These are phyloP conservation scores for Prunus armeniaca DNA, from an alignment of 306 rosid genomes.

Conservation along the genomic window DNA sequence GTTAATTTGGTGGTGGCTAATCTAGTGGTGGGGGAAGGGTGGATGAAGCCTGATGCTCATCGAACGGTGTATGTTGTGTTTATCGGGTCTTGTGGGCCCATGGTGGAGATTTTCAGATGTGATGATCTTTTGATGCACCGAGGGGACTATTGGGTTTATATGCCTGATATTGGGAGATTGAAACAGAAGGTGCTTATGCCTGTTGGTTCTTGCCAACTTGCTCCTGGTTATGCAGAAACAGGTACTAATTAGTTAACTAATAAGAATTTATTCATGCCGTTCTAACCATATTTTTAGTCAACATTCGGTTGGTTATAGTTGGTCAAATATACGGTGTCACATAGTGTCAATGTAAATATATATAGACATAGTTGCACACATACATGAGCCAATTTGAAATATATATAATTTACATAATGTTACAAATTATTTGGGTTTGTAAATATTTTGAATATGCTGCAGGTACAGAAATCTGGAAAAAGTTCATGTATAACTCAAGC, in stretches of 20 bases:
- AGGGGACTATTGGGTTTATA: constrained; percentile 52
- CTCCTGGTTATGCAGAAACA: constrained; percentile 51
- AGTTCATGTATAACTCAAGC: background rate
- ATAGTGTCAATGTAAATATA: too few species aligned
- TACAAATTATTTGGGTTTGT: background rate
- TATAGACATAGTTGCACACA: too few species aligned
- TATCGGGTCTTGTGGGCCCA: constrained; percentile 71
- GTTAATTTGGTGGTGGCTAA: constrained; percentile 81
- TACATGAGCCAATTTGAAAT: too few species aligned
- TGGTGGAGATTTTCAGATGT: constrained; percentile 82
- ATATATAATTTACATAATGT: background rate
- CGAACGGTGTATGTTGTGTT: constrained; percentile 60
- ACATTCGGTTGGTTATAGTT: background rate
- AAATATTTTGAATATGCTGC: background rate
- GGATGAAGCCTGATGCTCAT: constrained; percentile 31
- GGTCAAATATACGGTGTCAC: too few species aligned
- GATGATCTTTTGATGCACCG: constrained; percentile 56
- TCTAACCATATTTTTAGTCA: background rate
- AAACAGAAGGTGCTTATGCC: constrained; percentile 71
- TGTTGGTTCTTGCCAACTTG: constrained; percentile 70
- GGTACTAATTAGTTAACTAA: constrained; percentile 28
- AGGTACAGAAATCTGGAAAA: constrained; percentile 43
- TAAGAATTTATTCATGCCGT: background rate
- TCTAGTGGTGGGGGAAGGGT: constrained; percentile 48
- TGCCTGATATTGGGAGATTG: constrained; percentile 55